Conservation (phyloP, 1,284 basidiomycete species). For the Ganoderma lucidum region DNA sequence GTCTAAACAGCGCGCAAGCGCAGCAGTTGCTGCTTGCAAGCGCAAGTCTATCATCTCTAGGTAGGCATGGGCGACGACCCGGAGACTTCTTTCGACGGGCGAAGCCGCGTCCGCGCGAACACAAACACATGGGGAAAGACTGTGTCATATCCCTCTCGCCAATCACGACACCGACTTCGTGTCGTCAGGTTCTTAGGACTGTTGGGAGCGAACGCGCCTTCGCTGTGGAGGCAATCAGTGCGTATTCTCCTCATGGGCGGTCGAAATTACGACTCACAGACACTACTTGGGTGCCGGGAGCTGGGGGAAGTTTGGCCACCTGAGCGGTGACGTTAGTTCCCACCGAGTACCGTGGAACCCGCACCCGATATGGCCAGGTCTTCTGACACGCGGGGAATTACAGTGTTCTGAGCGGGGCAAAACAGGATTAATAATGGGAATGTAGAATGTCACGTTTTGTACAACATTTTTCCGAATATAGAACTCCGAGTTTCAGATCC, state of each 20-base stretch:
- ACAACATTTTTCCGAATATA: too few species aligned
- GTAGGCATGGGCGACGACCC: neutral
- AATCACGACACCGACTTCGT: neutral
- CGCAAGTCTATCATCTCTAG: neutral
- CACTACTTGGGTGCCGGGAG: neutral
- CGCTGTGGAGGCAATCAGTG: neutral
- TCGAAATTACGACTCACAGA: neutral
- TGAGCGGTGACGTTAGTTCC: neutral
- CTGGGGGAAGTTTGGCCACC: neutral
- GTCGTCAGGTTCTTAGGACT: neutral
- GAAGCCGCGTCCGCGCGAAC: too few species aligned
- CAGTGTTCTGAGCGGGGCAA: too few species aligned
- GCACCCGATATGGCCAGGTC: neutral
- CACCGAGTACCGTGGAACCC: neutral
- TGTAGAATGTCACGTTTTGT: too few species aligned
- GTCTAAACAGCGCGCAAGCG: neutral
- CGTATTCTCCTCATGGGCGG: neutral
- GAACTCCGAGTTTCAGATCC: too few species aligned
- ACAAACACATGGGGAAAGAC: neutral
- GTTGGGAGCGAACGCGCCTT: neutral
- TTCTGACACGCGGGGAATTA: too few species aligned
- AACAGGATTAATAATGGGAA: too few species aligned
- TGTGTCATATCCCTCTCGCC: neutral
- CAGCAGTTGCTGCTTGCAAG: neutral
- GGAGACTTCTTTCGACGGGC: too few species aligned